Base-by-base conservation (phyloP, 805 yeast species). In the Wickerhamiella qilinensis region DNA sequence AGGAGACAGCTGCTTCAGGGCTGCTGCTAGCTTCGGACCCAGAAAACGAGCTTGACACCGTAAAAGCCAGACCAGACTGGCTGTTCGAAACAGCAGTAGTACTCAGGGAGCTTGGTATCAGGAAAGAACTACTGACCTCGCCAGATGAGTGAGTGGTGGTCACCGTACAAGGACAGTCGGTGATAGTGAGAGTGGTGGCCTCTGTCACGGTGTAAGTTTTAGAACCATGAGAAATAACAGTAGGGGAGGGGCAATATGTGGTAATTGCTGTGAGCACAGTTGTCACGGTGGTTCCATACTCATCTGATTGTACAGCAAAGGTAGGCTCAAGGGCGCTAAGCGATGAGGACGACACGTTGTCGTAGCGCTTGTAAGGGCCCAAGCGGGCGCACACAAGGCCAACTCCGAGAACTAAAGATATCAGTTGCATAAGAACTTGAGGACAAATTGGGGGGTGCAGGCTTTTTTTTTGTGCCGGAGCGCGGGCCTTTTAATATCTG, bases 131-230 rank as follows among this genome's bases (percentile, higher is more conserved):
- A n/a, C n/a, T n/a, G n/a, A n/a, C n/a, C n/a, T n/a, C n/a, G n/a
- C n/a, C n/a, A n/a, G n/a, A n/a, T n/a, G n/a, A n/a, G n/a, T 34
- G 31, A 11, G 25, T 22, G 25, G 9, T 22, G n/a, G 43, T 12
- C 11, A 44, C 37, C 56, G 88, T 78, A 68, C 93, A 81, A 57
- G 86, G 86, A 63, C 81, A 75, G 69, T 82, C 77, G 53, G 93
- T 80, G 73, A 81, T 70, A 62, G 91, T 81, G 55, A 82, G 61
- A 50, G 93, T 80, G 59, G 88, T 78, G 46, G 88, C 75, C 53
- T 60, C 77, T 46, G 86, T 74, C 59, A 71, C 73, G n/a, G 53
- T 50, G 51, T 43, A 45, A 20, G 54, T 50, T 39, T 37, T 29
- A 42, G 46, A 45, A 68, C 73, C 73, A 56, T 73, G 68, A 47